Percentiles rank a stretch among this genome's conserved stretches.
phyloP scores from a whole-genome alignment of 2,329 filamentous ascomycete genomes.

The Lasiodiplodia theobromae region DNA sequence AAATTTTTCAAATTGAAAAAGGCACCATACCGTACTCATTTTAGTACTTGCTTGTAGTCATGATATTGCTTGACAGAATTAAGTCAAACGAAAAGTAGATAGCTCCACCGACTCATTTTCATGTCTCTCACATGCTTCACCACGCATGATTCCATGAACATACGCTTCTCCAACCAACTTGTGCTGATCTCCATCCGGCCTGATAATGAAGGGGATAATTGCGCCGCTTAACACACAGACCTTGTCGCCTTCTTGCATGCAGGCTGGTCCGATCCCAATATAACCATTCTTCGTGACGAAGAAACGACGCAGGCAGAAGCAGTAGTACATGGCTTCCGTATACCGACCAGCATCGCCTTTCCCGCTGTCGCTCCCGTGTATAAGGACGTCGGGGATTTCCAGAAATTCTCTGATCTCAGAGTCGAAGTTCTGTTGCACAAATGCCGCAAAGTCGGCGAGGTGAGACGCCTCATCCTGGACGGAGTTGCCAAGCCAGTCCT shows the following conservation, averaged over 20 bases:
- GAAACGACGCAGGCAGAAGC: not conserved
- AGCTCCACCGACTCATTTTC: no score
- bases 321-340: not conserved
- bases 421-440: not conserved
- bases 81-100: no score
- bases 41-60: no score
- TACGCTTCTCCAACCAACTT: not conserved
- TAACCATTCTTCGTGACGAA: not conserved
- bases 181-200: not conserved
- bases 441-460: not conserved
- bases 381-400: no score
- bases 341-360: not conserved
- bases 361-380: no score
- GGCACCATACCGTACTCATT: no score
- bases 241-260: not conserved
- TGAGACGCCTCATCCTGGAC: not conserved
- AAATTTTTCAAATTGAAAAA: no score
- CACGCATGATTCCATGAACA: not conserved
- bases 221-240: not conserved
- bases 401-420: not conserved
- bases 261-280: not conserved
- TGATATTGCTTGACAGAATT: no score
- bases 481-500: not conserved
- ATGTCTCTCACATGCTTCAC: not conserved
- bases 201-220: not conserved